phyloP scores from a whole-genome alignment of 495 filamentous ascomycete species.

The Sphaerosporella brunnea region DNA sequence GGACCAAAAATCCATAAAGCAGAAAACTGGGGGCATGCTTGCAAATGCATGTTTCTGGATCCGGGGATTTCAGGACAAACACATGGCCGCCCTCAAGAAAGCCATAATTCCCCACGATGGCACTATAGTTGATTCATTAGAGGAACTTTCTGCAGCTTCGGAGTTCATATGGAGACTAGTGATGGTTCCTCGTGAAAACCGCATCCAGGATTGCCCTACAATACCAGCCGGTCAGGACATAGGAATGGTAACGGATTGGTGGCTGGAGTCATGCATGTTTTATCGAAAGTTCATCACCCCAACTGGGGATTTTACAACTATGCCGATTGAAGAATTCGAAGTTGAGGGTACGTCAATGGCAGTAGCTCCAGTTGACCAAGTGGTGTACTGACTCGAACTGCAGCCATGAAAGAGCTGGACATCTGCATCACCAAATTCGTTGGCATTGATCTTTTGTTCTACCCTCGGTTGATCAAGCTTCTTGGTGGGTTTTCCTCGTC shows the following conservation, averaged over 20 bases:
- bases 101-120: slow-evolving; percentile 33
- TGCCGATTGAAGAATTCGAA: slow-evolving; percentile 51
- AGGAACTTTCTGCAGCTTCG: slow-evolving; percentile 25
- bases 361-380: too few species aligned
- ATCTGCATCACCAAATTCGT: slow-evolving; percentile 70
- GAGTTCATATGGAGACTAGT: slow-evolving; percentile 1
- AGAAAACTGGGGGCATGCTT: slow-evolving; percentile 31
- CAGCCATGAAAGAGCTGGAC: slow-evolving; percentile 45
- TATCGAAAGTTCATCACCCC: slow-evolving; percentile 53
- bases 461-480: slow-evolving; percentile 53
- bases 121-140: slow-evolving; percentile 29
- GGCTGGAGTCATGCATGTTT: slow-evolving; percentile 74
- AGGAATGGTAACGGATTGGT: slow-evolving; percentile 65
- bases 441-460: slow-evolving; percentile 68
- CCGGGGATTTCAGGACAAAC: slow-evolving; percentile 39
- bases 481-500: slow-evolving; percentile 37
- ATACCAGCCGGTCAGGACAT: slow-evolving; percentile 6
- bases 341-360: slow-evolving; percentile 36
- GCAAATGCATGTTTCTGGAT: slow-evolving; percentile 43
- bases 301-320: slow-evolving; percentile 46
- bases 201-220: slow-evolving; percentile 3
- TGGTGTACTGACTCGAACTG: neutral
- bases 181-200: slow-evolving; percentile 2
- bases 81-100: slow-evolving; percentile 30
- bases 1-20: slow-evolving; percentile 4